Base-by-base conservation (phyloP, 768 basidiomycete genomes). In the Mycena vulgaris region DNA sequence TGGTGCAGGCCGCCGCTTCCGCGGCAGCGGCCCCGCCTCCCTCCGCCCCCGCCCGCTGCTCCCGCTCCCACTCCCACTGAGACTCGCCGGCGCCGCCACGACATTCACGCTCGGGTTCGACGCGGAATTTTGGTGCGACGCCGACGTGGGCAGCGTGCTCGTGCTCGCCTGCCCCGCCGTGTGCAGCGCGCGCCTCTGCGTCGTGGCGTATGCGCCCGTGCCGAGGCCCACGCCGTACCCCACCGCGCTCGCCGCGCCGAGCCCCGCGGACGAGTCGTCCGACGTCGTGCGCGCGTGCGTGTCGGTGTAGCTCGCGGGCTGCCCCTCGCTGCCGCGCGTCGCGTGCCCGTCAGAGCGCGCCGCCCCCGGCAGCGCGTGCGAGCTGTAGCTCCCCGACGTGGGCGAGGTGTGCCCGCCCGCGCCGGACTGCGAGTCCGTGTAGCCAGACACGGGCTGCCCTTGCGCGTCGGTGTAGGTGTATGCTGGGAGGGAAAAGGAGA, bases 1-100 rank as follows among this genome's bases (percentile, higher is more conserved):
- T 27, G 31, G 17, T 42, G 49, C 19, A 37, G 25, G 10, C 25
- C 28, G 40, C 16, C 71, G 59, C 68, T 73, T 73, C 10, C 61
- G 45, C 39, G 72, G 72, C 28, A 73, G 27, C 57, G 68, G 72
- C 47, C 61, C 65, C 40, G 68, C 72, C 51, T 73, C 45, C 28
- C 35, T 11, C 64, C 64, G 27, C 35, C n/a, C 23, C 31, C 31
- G n/a, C 52, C 21, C 27, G 42, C 27, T 28, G 13, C 30, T 4
- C 59, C 53, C 39, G 23, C 47, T 58, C 30, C 45, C 53, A 47
- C 53, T 52, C 30, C 53, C 59, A 37, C 58, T 62, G 8, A 30
- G 3, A 27, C 64, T 63, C 39, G 52, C 56, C 19, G n/a, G 16
- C 11, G 5, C 51, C 23, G 28, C 8, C 13, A 31, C 35, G 19